Evolutionary conservation across 768 basidiomycete species (phyloP), one percentile per base, ranked within the genome.

Genomic region (Steccherinum ochraceum): DNA sequence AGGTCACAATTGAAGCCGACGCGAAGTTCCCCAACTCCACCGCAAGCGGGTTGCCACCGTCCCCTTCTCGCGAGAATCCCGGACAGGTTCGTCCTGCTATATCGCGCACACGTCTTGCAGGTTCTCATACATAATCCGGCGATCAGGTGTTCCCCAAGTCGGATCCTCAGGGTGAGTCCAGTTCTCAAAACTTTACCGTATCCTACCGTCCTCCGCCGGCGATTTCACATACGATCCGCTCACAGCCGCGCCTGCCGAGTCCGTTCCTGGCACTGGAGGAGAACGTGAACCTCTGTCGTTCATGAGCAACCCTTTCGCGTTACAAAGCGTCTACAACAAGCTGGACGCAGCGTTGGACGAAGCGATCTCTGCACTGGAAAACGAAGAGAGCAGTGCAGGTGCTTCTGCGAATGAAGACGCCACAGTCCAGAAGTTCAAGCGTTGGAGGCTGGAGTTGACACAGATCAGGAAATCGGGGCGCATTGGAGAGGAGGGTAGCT

Each of bases 251-350:
- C 60, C 62, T 5, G 12, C 43, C 7, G 60, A 53, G 10, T 55
- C 54, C 4, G 52, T 63, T 2, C 57, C 61, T 30, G 56, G 57
- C 21, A 61, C 61, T 1, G 63, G 62, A 4, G 55, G 52, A 5
- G 26, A 50, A 35, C 49, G 20, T 49, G 43, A 59, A 57, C 50
- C 65, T 10, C n/a, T 51, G 46, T 52, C 60, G 21, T 65, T 65
- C 41, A 64, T 74, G 11, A 74, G 75, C 18, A 81, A 78, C 54
- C 73, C 77, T 1, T 77, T 68, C 55, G 65, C 76, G 3, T 72
- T 78, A 62, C 61, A 69, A 24, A 64, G 63, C 24, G 70, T 72
- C 2, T 59, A 80, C 24, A 57, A 67, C 42, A 74, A 72, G 43
- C 67, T 79, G 39, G 76, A 77, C 53, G 58, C 64, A 46, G 68